Percentiles rank a stretch among this genome's conserved stretches.
Conservation (phyloP, 371 early-diverging fungal genomes). For the Nematocida sp. region DNA sequence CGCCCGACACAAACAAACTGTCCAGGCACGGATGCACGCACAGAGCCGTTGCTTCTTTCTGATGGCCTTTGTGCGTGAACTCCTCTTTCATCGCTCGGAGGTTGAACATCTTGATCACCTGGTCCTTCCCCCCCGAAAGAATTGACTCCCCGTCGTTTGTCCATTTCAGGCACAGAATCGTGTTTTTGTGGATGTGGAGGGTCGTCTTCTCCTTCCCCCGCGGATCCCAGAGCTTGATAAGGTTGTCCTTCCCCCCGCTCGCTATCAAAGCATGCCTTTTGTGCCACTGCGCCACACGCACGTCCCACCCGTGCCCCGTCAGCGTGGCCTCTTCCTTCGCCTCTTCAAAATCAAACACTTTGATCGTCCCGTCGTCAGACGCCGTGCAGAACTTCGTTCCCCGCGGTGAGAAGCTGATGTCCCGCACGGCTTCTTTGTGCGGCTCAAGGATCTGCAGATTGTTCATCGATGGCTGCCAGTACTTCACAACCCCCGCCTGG, state of each 20-base stretch:
- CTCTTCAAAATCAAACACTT: constrained; percentile 87
- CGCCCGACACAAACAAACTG: constrained; percentile 77
- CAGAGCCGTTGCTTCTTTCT: constrained; percentile 76
- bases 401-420: constrained; percentile 73
- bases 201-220: constrained; percentile 80
- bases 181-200: constrained; percentile 88
- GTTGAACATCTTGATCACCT: constrained; percentile 83
- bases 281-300: constrained; percentile 95
- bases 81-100: constrained; percentile 86
- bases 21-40: constrained; percentile 66
- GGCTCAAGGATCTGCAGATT: constrained; percentile 82
- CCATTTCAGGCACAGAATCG: constrained; percentile 81
- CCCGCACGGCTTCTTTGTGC: constrained; percentile 84
- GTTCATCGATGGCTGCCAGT: constrained; percentile 97
- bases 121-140: constrained; percentile 84
- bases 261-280: constrained; percentile 84
- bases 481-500: constrained; percentile 86
- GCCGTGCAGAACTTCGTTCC: constrained; percentile 91
- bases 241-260: constrained; percentile 92
- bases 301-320: constrained; percentile 94
- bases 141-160: constrained; percentile 93
- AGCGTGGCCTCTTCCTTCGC: constrained; percentile 71
- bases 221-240: constrained; percentile 97
- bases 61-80: constrained; percentile 78
- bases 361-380: constrained; percentile 88